Base-by-base conservation (phyloP, 768 basidiomycete genomes). In the Agaricus blazei region DNA sequence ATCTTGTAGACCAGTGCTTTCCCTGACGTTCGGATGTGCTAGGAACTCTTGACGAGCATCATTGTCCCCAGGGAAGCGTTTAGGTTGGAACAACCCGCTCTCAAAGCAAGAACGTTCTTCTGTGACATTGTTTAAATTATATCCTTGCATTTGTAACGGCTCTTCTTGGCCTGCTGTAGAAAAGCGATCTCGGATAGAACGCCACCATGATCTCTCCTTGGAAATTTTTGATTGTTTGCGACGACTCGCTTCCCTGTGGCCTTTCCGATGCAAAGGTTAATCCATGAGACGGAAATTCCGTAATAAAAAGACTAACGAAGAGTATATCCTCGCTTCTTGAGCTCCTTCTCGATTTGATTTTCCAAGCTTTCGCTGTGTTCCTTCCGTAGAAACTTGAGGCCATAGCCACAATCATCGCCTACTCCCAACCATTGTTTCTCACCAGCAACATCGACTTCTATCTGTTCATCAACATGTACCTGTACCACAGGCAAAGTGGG, bases 351-450 rank as follows among this genome's bases (percentile, higher is more conserved):
- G 34, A 85, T 77, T 64, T 82, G 79, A 28, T 70, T 70, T 51
- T 73, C 79, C 9, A 86, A 66, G 6, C 71, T 73, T 37, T 81
- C 81, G 60, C 81, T 84, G 63, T 72, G 72, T 65, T 84, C 81
- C 59, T 69, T 65, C 49, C 53, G 59, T 29, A 68, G 61, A 57
- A 70, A 68, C 5, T 64, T 68, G 19, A 79, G 65, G 3, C 75
- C 78, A 64, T 79, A 78, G 7, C 62, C 72, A 55, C 77, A 73
- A 59, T 75, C 67, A 59, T 78, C 72, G 1, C 78, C 78, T 1
- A 73, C 36, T 24, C 77, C 76, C 8, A 84, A 65, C 82, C 81
- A 84, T 59, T 81, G 79, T 58, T 72, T 68, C 57, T 78, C 77
- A 0, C 73, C 76, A 31, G 65, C 74, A 11, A 78, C 62, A n/a